Evolutionary conservation across 805 yeast genomes (phyloP).

Genomic region (Myxozyma neotropica): DNA sequence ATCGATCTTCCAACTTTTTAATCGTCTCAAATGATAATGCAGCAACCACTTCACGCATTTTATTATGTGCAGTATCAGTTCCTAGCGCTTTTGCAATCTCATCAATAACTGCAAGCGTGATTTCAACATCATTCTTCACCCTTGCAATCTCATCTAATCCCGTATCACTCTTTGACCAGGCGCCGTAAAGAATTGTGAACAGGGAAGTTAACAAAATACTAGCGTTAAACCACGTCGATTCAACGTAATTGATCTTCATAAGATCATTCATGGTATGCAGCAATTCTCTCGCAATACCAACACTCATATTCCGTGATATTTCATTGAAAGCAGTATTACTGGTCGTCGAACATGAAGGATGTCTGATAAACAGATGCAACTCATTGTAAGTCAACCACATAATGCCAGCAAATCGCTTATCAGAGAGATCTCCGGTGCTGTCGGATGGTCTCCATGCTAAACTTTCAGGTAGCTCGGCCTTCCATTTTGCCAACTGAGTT

Average conservation of each 20-base stretch:
- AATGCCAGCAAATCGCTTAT: conserved; percentile 29
- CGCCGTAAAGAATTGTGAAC: conserved; percentile 28
- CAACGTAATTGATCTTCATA: conserved; percentile 28
- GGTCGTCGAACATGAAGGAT: conserved; percentile 31
- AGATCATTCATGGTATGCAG: conserved; percentile 22
- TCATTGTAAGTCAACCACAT: conserved; percentile 26
- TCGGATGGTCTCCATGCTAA: conserved; percentile 24
- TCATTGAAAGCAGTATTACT: conserved; percentile 16
- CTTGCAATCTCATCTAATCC: conserved; percentile 18
- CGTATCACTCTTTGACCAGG: conserved; percentile 22
- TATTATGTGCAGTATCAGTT: conserved; percentile 15
- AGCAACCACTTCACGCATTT: conserved; percentile 17
- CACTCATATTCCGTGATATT: conserved; percentile 12
- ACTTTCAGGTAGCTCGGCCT: conserved; percentile 14
- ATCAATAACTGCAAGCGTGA: conserved; percentile 19
- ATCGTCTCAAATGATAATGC: conserved; percentile 19
- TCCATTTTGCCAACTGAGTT: conserved; percentile 15
- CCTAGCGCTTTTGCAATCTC: conserved; percentile 20
- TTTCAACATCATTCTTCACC: conserved; percentile 21
- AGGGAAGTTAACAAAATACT: conserved; percentile 19
- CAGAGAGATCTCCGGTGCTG: conserved; percentile 15
- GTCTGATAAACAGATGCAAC: conserved; percentile 27
- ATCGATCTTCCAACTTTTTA: conserved; percentile 22
- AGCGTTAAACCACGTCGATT: conserved; percentile 27
- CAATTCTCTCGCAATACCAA: conserved; percentile 23